Percentiles rank a stretch among this genome's conserved stretches.
phyloP scores from a whole-genome alignment of 805 yeast species.

The Saccharomycopsis microspora region DNA sequence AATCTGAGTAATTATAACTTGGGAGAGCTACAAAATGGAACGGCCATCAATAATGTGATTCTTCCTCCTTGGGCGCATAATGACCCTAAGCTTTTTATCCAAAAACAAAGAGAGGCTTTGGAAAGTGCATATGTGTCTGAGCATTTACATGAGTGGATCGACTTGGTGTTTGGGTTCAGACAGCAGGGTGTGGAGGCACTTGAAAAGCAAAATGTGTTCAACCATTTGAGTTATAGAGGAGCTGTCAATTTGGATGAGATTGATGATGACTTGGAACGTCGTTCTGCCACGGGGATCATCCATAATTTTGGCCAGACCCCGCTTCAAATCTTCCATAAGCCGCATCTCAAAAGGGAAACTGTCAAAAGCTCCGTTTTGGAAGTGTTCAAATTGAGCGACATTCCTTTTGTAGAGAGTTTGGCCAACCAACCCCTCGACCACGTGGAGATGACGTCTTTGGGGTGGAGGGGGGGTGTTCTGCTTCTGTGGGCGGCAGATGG shows the following conservation, averaged over 20 bases:
- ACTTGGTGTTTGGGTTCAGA: conserved; percentile 69
- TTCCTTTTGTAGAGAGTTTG: conserved; percentile 35
- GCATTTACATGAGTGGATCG: conserved; percentile 76
- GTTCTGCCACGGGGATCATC: conserved; percentile 73
- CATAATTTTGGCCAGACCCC: conserved; percentile 94
- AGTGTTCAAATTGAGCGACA: conserved; percentile 21
- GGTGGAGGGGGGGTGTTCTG: conserved; percentile 15
- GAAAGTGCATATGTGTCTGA: conserved; percentile 75
- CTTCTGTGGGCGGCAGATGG: conserved; percentile 36
- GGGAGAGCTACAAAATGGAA: conserved; percentile 57
- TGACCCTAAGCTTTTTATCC: conserved; percentile 64
- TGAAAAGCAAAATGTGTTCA: conserved; percentile 63
- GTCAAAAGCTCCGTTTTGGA: conserved; percentile 28
- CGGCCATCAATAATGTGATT: conserved; percentile 44
- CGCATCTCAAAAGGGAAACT: conserved; percentile 46
- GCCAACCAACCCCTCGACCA: conserved; percentile 29
- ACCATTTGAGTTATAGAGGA: conserved; percentile 76
- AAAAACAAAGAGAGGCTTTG: conserved; percentile 69
- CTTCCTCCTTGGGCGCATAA: conserved; percentile 80
- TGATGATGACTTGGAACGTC: conserved; percentile 59
- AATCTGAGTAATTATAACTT: conserved; percentile 60
- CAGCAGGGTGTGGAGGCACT: conserved; percentile 67
- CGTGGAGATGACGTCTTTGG: conserved; percentile 30
- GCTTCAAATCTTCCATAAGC: conserved; percentile 50
- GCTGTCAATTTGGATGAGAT: conserved; percentile 68